Base-by-base conservation (phyloP, 2,329 filamentous ascomycete genomes). In the Fusarium secorum region DNA sequence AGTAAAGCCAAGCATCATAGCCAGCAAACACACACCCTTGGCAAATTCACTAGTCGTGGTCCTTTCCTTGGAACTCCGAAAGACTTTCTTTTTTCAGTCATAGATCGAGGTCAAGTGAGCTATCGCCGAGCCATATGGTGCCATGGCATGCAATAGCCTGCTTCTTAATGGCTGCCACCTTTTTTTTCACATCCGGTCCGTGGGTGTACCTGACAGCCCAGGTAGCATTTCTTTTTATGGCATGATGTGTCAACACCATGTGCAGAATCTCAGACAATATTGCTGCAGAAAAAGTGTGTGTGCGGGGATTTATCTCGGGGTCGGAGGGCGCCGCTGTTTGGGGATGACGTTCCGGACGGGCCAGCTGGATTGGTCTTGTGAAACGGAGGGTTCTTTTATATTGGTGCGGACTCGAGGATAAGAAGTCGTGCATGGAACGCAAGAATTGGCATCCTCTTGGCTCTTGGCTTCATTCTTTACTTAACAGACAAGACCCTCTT, bases 191-290 rank as follows among this genome's bases (percentile, higher is more conserved):
- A 71, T 41, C 69, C 70, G 70, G 64, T 68, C 69, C 58, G n/a
- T 33, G 10, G 39, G n/a, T 33, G 59, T 68, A 60, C 52, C 70
- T 60, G 57, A 44, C 54, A 74, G 62, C 30, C 30, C 36, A 38
- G 36, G 53, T 41, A 51, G 20, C 36, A 35, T 54, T 38, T 59
- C 24, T 45, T n/a, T 22, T 44, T 36, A 74, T 74, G 72, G 68
- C 61, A 74, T 70, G 72, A 74, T 74, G 54, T 66, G 36, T 57
- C 44, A 59, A 26, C 41, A 57, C 45, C 45, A 62, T 56, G 45
- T 58, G 55, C 54, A 52, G 61, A 41, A 67, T 51, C 66, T 57
- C 41, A 73, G 71, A 73, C 71, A 75, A 64, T 57, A 28, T 39
- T 14, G 14, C n/a, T 60, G 41, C 30, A 26, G 5, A 17, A 42